Base-by-base conservation (phyloP, 352 stramenopile genomes). In the Globisporangium lucens region DNA sequence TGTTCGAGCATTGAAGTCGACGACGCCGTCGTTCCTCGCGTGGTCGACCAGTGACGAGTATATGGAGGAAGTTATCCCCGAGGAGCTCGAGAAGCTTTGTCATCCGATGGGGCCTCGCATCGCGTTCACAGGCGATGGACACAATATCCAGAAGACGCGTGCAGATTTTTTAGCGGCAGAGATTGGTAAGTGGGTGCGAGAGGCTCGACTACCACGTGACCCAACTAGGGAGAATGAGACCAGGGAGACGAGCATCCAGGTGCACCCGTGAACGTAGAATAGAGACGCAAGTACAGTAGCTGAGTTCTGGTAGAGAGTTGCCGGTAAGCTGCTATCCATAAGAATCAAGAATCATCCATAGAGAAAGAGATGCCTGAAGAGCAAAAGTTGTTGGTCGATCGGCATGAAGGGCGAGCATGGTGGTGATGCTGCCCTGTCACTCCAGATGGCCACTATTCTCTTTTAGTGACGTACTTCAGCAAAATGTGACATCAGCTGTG, bases 131-230 rank as follows among this genome's bases (percentile, higher is more conserved):
- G 69, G 61, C 7, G 79, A 79, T 4, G 81, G 77, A 1, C 81
- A 88, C 71, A 89, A 89, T 61, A 74, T 88, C 43, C 81, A 89
- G 56, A 89, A 89, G 74, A 87, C 79, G 30, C 70, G 77, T 33
- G 75, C 77, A 0, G 73, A 82, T 1, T 36, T 68, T 33, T 57
- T 84, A 35, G 74, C 71, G 13, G 7, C 22, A 1, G 75, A 61
- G 7, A 61, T 82, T 24, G 63, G 20, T 0, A 38, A 66, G 20
- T 84, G 77, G 77, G 69, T 76, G 0, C 58, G 69, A 9, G 27
- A 57, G 0, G 69, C 79, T 20, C 35, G 77, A 38, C 60, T 51
- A 0, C 46, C 15, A 15, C 8, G 29, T n/a, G 58, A 46, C 13
- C 0, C 13, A 4, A 30, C 47, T 15, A 35, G 13, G 8, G 24